Percentiles rank a stretch among this genome's conserved stretches.
phyloP scores from a whole-genome alignment of 208 protist species.

The Leishmania arabica region DNA sequence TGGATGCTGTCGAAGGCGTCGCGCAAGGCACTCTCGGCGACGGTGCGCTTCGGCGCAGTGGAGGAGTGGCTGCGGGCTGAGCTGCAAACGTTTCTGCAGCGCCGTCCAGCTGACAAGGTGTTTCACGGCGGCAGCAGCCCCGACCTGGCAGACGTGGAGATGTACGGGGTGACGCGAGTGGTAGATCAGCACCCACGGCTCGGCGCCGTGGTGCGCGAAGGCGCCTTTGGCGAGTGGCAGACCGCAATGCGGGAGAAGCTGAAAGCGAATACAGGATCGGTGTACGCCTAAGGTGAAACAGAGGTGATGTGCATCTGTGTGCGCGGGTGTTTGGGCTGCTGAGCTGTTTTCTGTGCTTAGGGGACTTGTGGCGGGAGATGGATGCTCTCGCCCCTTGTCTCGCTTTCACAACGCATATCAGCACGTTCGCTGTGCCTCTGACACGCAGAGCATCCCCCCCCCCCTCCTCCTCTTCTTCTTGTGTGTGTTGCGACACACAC shows the following conservation, averaged over 20 bases:
- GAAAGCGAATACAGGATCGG: conserved; percentile 21
- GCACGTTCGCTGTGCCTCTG: neutral
- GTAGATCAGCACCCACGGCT: conserved; percentile 57
- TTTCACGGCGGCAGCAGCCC: conserved; percentile 76
- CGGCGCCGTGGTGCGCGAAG: conserved; percentile 36
- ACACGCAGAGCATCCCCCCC: neutral
- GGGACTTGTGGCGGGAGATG: too few relatives aligned
- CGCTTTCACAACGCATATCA: neutral
- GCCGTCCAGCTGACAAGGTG: conserved; percentile 20
- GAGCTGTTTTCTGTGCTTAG: neutral
- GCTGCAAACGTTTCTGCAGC: conserved; percentile 46
- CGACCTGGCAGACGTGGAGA: conserved; percentile 80
- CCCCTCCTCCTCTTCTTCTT: neutral
- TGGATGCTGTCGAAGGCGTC: conserved; percentile 23
- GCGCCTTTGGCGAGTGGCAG: conserved; percentile 64
- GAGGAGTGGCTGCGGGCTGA: conserved; percentile 53
- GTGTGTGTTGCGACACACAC: neutral
- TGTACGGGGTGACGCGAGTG: conserved; percentile 78
- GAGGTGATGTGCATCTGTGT: neutral
- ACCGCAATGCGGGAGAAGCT: conserved; percentile 52
- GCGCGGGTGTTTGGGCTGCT: neutral
- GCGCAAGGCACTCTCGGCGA: conserved; percentile 8
- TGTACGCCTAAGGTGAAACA: conserved; percentile 21
- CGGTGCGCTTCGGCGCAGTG: conserved; percentile 19
- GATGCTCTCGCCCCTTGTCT: neutral